Percentiles rank a stretch among this genome's conserved stretches.
Conservation (phyloP, 2,329 filamentous ascomycete species). For the Cordyceps pruinosa region DNA sequence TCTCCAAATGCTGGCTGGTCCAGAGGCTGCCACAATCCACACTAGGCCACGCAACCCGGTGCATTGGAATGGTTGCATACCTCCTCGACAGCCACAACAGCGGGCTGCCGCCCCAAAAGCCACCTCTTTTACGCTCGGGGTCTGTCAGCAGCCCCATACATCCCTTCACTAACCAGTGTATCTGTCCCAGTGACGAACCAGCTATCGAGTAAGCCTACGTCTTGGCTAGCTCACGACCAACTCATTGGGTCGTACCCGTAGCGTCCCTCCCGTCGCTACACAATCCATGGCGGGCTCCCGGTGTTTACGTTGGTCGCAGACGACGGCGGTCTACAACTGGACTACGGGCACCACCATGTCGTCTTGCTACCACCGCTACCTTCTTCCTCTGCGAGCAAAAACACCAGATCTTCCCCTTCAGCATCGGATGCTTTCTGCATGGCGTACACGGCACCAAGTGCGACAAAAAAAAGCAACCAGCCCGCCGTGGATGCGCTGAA, state of each 20-base stretch:
- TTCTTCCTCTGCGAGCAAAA: not conserved
- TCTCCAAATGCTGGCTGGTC: not conserved
- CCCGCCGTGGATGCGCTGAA: not conserved
- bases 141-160: not conserved
- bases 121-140: slow-evolving; percentile 3
- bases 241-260: not conserved
- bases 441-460: not conserved
- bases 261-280: not conserved
- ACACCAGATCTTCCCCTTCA: not conserved
- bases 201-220: not conserved
- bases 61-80: slow-evolving; percentile 5
- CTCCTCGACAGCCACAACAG: not conserved
- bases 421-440: not conserved
- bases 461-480: not conserved
- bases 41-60: not conserved
- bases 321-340: not conserved
- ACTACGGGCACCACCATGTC: not conserved
- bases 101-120: not conserved
- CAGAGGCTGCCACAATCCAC: not conserved
- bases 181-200: not conserved
- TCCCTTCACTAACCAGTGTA: not conserved
- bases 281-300: not conserved
- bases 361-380: not conserved
- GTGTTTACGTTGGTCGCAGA: too few species aligned
- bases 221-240: not conserved